Evolutionary conservation across 2,329 filamentous ascomycete species (phyloP).

Genomic region (Didymosphaeria variabile): DNA sequence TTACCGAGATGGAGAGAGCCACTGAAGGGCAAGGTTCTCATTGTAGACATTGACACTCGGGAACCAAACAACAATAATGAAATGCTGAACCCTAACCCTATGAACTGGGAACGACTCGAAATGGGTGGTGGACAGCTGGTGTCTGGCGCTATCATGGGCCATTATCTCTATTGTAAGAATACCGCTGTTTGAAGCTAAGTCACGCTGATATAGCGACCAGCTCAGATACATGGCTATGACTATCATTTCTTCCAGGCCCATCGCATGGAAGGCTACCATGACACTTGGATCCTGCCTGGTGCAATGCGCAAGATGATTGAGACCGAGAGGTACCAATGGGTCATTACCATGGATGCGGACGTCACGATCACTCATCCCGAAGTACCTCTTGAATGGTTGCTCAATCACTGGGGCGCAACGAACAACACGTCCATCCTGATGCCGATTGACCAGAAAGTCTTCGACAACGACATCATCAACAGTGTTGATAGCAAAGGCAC

Average conservation of each 20-base stretch:
- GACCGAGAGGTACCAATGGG: constrained; percentile 50
- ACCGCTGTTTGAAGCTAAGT: not conserved
- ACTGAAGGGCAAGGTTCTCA: constrained; percentile 36
- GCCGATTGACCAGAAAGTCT: constrained; percentile 35
- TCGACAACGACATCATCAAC: constrained; percentile 24
- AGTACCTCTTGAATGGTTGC: constrained; percentile 59
- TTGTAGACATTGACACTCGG: constrained; percentile 46
- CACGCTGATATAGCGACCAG: constrained; percentile 18
- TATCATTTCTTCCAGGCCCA: constrained; percentile 52
- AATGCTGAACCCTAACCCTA: constrained; percentile 29
- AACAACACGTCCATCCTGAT: constrained; percentile 53
- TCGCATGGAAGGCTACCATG: constrained; percentile 39
- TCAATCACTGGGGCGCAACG: constrained; percentile 58
- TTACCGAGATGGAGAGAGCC: constrained; percentile 31
- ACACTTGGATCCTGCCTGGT: constrained; percentile 56
- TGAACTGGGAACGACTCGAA: constrained; percentile 35
- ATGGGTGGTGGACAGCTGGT: constrained; percentile 37
- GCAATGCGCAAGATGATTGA: constrained; percentile 50
- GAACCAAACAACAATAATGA: constrained; percentile 30
- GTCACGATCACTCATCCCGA: constrained; percentile 54
- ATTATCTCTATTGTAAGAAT: constrained; percentile 50
- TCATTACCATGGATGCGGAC: constrained; percentile 59
- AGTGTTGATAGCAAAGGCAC: constrained; percentile 50
- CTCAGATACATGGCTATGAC: constrained; percentile 55
- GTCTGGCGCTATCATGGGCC: constrained; percentile 52